Base-by-base conservation (phyloP, 495 filamentous ascomycete species). In the Cercophora scortea region DNA sequence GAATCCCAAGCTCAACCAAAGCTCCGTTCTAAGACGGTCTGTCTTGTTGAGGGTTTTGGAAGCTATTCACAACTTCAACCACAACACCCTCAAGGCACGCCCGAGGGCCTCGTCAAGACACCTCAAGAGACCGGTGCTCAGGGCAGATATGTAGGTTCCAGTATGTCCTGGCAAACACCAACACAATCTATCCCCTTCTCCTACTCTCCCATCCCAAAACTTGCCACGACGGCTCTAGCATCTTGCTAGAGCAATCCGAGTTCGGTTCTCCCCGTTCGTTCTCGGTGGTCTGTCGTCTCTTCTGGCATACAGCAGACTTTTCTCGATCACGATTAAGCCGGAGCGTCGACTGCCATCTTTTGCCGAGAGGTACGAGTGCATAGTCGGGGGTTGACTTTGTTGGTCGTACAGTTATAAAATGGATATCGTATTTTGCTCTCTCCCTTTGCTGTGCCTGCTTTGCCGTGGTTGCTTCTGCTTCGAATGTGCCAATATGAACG, bases 311-410 rank as follows among this genome's bases (percentile, higher is more conserved):
- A 77, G 46, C 61, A 73, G 71, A 57, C 38, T 44, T 38, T 39
- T 2, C 12, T 46, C 66, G 86, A 85, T 83, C 85, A 80, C 87
- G 82, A 93, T 89, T 95, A 93, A 95, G 89, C 89, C 88, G 89
- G 89, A 92, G 89, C 87, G 77, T 75, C 81, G 66, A 69, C 64
- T 76, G 62, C 59, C 69, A 73, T 71, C 63, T 65, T 81, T 15
- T 83, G 73, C 81, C 79, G 87, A 92, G 72, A 92, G 83, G 79
- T 75, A 70, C 71, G 65, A 83, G 79, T 83, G 84, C 82, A 77
- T 93, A 84, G 88, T 84, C 78, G 80, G 77, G 70, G 88, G 82
- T 92, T 93, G 89, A 93, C 88, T 95, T 84, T 84, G 86, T 79
- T 81, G 87, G 75, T 82, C 87, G 62, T 57, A 86, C 81, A 84